phyloP scores from a whole-genome alignment of 2,329 filamentous ascomycete genomes.

The Fusarium musae region DNA sequence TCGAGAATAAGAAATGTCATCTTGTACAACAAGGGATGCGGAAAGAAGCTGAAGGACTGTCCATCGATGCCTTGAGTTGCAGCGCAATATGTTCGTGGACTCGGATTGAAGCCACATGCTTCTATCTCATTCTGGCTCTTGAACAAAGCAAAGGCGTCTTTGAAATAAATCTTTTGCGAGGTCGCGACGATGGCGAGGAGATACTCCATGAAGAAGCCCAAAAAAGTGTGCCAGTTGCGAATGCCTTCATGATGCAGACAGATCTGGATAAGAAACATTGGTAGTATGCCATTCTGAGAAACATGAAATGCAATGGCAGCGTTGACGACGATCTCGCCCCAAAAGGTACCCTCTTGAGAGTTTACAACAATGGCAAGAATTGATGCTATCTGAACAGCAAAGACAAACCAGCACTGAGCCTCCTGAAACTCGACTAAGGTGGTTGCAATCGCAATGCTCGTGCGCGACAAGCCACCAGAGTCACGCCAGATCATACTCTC shows the following conservation, averaged over 20 bases:
- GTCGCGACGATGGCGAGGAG: conserved; percentile 52
- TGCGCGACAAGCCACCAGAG: conserved; percentile 50
- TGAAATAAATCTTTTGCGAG: conserved; percentile 51
- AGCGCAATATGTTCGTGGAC: conserved; percentile 53
- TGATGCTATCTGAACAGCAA: conserved; percentile 54
- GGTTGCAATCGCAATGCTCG: conserved; percentile 53
- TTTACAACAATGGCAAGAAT: conserved; percentile 55
- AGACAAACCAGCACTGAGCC: conserved; percentile 54
- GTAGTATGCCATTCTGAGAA: conserved; percentile 51
- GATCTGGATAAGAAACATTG: conserved; percentile 53
- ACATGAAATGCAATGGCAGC: conserved; percentile 52
- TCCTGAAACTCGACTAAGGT: conserved; percentile 56
- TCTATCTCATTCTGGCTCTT: conserved; percentile 47
- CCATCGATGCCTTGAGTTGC: conserved; percentile 50
- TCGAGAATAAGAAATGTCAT: conserved; percentile 52
- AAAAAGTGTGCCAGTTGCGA: conserved; percentile 54
- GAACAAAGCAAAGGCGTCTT: conserved; percentile 50
- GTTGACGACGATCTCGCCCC: conserved; percentile 54
- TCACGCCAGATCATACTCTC: conserved; percentile 53
- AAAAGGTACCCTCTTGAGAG: conserved; percentile 53
- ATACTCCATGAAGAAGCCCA: conserved; percentile 54
- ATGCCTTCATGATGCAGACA: conserved; percentile 54
- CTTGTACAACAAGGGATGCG: conserved; percentile 52
- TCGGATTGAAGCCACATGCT: conserved; percentile 52
- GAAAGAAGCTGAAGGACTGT: conserved; percentile 51